Evolutionary conservation across 768 basidiomycete species (phyloP), one percentile per base, ranked within the genome.

Genomic region (Pleurotus cornucopiae): DNA sequence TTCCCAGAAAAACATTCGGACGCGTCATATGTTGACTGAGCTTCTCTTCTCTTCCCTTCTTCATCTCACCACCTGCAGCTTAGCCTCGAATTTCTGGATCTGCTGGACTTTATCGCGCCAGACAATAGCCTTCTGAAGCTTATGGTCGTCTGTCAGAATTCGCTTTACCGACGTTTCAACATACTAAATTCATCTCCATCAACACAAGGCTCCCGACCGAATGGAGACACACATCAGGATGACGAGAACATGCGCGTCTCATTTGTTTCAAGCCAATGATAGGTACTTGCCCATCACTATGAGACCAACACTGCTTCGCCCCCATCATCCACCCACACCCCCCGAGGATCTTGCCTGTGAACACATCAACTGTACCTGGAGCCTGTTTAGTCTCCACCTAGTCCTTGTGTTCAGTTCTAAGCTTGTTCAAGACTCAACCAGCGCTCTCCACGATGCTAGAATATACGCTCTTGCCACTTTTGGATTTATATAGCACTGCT

Each of bases 1-100:
- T 38, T 53, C 14, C 25, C n/a, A n/a, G 9, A n/a, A 49, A 30
- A 49, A n/a, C 25, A 34, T 41, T 25, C 18, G 37, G 39, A 40
- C 16, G 48, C 26, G 34, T 30, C 51, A 13, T 53, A 21, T 43
- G 21, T 23, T 41, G n/a, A 41, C 38, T 41, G 20, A 18, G 51
- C 51, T 53, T 53, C 51, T 53, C 51, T 53, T 53, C 51, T 53
- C 51, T 53, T 53, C 51, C 41, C 51, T 41, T 53, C 41, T 44
- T 44, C 51, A 53, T 53, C 51, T 53, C 39, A 41, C 51, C 51
- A 38, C 51, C 51, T 53, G 51, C 7, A 39, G 51, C n/a, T 37
- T 53, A 53, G 51, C 14, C 38, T n/a, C 37, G 51, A 21, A 52
- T 23, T 52, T 13, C 25, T 18, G n/a, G 21, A 53, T 53, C 51